These are phyloP conservation scores for Microdochium nivale DNA, from an alignment of 2,329 filamentous ascomycete genomes.

Conservation along the genomic window DNA sequence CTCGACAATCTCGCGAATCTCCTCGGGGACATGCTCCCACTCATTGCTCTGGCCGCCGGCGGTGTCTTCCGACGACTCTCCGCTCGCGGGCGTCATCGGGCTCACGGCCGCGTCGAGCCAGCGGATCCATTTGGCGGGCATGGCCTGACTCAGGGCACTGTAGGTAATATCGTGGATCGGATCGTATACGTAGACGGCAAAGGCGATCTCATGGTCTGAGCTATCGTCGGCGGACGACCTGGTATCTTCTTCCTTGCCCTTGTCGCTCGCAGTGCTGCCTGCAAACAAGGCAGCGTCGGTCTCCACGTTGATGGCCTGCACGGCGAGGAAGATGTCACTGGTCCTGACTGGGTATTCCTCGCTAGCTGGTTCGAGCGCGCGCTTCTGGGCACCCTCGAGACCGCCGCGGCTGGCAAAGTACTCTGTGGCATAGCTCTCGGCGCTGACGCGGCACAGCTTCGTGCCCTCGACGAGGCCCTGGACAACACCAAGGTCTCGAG, in stretches of 20 bases:
- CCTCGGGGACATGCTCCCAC: constrained; percentile 55
- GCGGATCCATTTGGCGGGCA: constrained; percentile 78
- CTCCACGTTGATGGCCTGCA: constrained; percentile 72
- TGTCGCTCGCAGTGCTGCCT: constrained; percentile 40
- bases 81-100: constrained; percentile 44
- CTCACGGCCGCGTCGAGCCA: constrained; percentile 73
- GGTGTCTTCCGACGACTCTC: constrained; percentile 31
- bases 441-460: constrained; percentile 82
- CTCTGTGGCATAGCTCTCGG: constrained; percentile 79
- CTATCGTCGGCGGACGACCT: constrained; percentile 40
- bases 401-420: constrained; percentile 75
- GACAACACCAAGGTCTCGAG: constrained; percentile 71
- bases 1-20: constrained; percentile 79
- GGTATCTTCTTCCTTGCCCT: constrained; percentile 49
- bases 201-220: constrained; percentile 55
- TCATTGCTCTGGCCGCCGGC: constrained; percentile 20
- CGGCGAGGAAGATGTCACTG: constrained; percentile 90
- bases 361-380: constrained; percentile 69
- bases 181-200: constrained; percentile 75
- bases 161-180: constrained; percentile 89
- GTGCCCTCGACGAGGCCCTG: constrained; percentile 78
- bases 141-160: constrained; percentile 69
- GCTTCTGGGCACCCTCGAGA: constrained; percentile 68
- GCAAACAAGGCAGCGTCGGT: constrained; percentile 61
- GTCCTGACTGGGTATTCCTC: constrained; percentile 85